These are phyloP conservation scores for Stachybotrys chlorohalonatus DNA, from an alignment of 2,329 filamentous ascomycete genomes.

Conservation along the genomic window DNA sequence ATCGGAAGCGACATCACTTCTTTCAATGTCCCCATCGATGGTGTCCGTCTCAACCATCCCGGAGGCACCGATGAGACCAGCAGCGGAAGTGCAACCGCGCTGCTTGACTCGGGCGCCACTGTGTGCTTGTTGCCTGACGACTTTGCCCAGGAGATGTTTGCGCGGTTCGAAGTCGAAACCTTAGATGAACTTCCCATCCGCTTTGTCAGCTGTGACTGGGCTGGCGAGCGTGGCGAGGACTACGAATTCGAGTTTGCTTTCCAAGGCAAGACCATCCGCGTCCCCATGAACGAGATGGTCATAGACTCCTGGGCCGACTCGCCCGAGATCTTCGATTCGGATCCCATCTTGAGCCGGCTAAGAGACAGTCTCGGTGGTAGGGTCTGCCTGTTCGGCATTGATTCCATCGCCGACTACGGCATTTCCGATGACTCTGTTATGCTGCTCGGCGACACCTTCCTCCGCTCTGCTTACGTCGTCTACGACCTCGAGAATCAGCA, in stretches of 20 bases:
- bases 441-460: constrained; percentile 50
- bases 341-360: constrained; percentile 19
- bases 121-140: constrained; percentile 58
- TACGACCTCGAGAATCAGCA: constrained; percentile 43
- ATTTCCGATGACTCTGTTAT: constrained; percentile 20
- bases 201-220: constrained; percentile 42
- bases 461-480: constrained; percentile 48
- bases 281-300: constrained; percentile 45
- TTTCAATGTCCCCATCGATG: constrained; percentile 24
- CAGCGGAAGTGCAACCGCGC: constrained; percentile 43
- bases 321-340: constrained; percentile 7
- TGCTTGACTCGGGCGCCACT: constrained; percentile 64
- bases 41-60: constrained; percentile 27
- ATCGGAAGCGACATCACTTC: constrained; percentile 28
- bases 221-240: constrained; percentile 29
- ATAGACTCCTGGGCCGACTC: background rate
- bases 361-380: constrained; percentile 28
- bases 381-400: constrained; percentile 47
- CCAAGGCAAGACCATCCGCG: constrained; percentile 34
- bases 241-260: constrained; percentile 45
- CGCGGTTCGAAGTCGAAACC: constrained; percentile 42
- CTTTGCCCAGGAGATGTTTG: constrained; percentile 41
- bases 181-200: constrained; percentile 31
- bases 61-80: constrained; percentile 20
- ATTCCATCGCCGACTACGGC: constrained; percentile 26